A percentile compares a stretch with the other conserved stretches of the same genome.
Evolutionary conservation across 306 rosid genomes (phyloP).

Genomic region (Trifolium fragiferum): DNA sequence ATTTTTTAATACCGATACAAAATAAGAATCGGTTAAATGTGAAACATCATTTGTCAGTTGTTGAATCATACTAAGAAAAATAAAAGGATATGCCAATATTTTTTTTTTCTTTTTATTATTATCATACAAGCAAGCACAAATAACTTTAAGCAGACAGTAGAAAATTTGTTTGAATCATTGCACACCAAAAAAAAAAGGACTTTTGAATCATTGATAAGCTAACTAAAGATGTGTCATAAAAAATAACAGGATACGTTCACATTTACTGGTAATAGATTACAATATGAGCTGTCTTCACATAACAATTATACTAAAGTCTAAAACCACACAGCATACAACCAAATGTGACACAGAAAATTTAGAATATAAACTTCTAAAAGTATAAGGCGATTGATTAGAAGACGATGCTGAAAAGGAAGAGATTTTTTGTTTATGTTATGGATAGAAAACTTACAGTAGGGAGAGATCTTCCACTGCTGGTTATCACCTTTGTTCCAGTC

Average conservation of each 20-base stretch:
- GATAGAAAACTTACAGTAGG: conserved; percentile 65
- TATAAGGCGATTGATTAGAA: too few species aligned
- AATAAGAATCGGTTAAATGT: neutral
- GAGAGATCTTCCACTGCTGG: conserved; percentile 77
- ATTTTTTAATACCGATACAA: too few species aligned
- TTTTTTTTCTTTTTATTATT: neutral
- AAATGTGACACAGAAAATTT: too few species aligned
- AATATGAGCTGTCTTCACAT: neutral
- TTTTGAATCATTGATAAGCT: neutral
- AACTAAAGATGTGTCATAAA: neutral
- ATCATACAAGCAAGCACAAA: neutral
- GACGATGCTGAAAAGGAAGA: neutral
- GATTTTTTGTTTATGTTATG: neutral
- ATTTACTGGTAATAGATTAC: neutral
- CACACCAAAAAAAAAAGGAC: too few species aligned
- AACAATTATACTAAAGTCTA: neutral
- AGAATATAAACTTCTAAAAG: neutral
- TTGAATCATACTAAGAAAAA: neutral
- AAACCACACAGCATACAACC: neutral
- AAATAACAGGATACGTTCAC: neutral
- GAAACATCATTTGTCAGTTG: neutral
- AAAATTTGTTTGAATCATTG: neutral
- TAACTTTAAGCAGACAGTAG: neutral
- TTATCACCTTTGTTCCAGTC: conserved; percentile 80
- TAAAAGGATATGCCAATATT: neutral